Conservation (phyloP, 1,139 yeast genomes). For the Groenewaldozyma sp. region DNA sequence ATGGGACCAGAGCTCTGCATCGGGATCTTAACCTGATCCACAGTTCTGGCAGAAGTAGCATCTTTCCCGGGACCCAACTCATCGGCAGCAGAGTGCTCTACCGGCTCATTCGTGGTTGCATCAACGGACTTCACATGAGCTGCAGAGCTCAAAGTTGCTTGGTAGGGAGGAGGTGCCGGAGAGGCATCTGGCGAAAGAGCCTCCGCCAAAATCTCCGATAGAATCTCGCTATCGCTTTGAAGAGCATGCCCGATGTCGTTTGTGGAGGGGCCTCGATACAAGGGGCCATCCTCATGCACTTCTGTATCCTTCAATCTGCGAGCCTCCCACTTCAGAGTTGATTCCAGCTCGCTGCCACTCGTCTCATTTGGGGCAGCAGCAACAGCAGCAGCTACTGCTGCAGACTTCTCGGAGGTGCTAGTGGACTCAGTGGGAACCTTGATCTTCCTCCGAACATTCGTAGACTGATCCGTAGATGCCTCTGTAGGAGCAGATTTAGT, state of each 20-base stretch:
- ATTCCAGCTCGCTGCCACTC: neutral
- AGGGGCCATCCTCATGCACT: neutral
- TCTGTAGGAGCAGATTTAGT: neutral
- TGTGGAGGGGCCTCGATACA: too few species aligned
- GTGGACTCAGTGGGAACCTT: conserved; percentile 7
- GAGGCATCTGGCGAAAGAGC: too few species aligned
- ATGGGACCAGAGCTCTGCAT: too few species aligned
- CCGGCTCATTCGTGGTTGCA: neutral
- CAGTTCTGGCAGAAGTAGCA: neutral
- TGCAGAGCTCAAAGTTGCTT: too few species aligned
- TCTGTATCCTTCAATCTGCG: too few species aligned
- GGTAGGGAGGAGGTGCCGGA: too few species aligned
- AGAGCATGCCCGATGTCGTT: too few species aligned
- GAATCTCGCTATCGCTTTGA: too few species aligned
- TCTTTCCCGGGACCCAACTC: neutral
- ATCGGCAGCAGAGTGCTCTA: neutral
- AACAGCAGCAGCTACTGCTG: too few species aligned
- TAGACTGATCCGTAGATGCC: too few species aligned
- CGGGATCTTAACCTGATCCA: neutral
- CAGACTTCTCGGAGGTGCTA: neutral
- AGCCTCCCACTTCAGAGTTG: neutral
- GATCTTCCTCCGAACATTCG: conserved; percentile 1
- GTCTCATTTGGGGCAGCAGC: too few species aligned
- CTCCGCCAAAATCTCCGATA: too few species aligned
- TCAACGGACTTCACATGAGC: neutral